Base-by-base conservation (phyloP, 192 early-diverging fungal genomes). In the Phlyctochytrium arcticum region DNA sequence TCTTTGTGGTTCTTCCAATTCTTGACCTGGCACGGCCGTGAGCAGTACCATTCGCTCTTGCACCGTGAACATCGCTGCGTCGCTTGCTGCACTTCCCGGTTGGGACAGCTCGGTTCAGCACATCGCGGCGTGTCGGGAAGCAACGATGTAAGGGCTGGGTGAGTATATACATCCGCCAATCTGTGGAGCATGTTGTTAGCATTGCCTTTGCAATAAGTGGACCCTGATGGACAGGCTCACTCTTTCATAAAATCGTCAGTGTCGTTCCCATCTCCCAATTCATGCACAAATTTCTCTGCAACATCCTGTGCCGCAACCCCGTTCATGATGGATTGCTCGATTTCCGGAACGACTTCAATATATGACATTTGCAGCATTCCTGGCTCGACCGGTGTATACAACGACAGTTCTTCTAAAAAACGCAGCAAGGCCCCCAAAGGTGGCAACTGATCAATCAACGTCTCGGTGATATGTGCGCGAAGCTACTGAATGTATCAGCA, bases 1-100 rank as follows among this genome's bases (percentile, higher is more conserved):
- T n/a, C n/a, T 24, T 64, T 64, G 39, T 64, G 62, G n/a, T 15
- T 34, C 48, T 54, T 54, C 62, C 62, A 64, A 24, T 53, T 31
- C 34, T 54, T 48, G 15, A 64, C 62, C 24, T 64, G 62, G 19
- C 62, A 64, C 17, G 62, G 49, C 7, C 66, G 54, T 63, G 69
- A 48, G 60, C 81, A 83, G 61, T 83, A 83, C 81, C 81, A 83
- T 32, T 83, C 81, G 27, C 21, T 63, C 46, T 77, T 76, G 54
- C 81, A 83, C 34, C 70, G 34, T 6, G 78, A 81, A 51, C 81
- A 83, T 27, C 78, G 30, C 27, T 83, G 70, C 30, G 62, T 68
- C 5, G 81, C 81, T 5, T 34, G 54, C 1, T 64, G 62, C 10
- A 50, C 54, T 8, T 12, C 19, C 21, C 62, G 62, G 34, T 64